A percentile compares a stretch with the other conserved stretches of the same genome.
These are phyloP conservation scores for Cryptococcus maquisensis DNA, from an alignment of 1,284 basidiomycete species.

Conservation along the genomic window DNA sequence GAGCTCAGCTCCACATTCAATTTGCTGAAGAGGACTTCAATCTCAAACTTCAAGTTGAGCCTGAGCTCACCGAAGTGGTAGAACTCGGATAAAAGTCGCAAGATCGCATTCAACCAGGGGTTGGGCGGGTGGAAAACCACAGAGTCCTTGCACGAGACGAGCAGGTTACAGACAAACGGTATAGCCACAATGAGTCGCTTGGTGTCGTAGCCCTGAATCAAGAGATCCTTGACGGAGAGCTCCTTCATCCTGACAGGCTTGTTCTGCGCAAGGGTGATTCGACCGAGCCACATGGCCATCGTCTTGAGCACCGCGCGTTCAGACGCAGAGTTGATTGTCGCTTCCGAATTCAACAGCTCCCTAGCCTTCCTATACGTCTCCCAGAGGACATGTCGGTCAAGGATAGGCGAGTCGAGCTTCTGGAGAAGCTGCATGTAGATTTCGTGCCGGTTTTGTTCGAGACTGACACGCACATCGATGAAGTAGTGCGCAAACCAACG, in stretches of 20 bases:
- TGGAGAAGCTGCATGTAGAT: constrained; percentile 93
- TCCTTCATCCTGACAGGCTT: constrained; percentile 90
- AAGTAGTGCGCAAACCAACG: constrained; percentile 98
- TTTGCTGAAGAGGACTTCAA: constrained; percentile 92
- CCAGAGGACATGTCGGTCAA: constrained; percentile 77
- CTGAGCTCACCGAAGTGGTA: constrained; percentile 97
- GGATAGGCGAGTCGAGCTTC: constrained; percentile 61
- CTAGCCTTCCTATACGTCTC: constrained; percentile 90
- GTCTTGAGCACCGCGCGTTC: constrained; percentile 91
- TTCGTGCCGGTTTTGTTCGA: constrained; percentile 95
- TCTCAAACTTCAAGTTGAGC: constrained; percentile 97
- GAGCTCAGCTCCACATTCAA: constrained; percentile 83
- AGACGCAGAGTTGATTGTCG: constrained; percentile 75
- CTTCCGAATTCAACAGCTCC: constrained; percentile 83
- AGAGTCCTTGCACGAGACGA: constrained; percentile 85
- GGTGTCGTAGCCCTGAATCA: constrained; percentile 91
- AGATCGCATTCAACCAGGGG: constrained; percentile 95
- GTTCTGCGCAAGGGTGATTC: constrained; percentile 86
- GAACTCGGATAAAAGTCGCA: constrained; percentile 86
- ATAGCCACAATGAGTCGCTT: constrained; percentile 91
- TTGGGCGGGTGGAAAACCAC: constrained; percentile 93
- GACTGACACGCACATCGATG: constrained; percentile 90
- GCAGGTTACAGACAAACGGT: constrained; percentile 95
- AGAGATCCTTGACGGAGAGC: constrained; percentile 91
- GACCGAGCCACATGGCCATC: constrained; percentile 90